phyloP scores from a whole-genome alignment of 441 rosid species.

The Iberis amara region DNA sequence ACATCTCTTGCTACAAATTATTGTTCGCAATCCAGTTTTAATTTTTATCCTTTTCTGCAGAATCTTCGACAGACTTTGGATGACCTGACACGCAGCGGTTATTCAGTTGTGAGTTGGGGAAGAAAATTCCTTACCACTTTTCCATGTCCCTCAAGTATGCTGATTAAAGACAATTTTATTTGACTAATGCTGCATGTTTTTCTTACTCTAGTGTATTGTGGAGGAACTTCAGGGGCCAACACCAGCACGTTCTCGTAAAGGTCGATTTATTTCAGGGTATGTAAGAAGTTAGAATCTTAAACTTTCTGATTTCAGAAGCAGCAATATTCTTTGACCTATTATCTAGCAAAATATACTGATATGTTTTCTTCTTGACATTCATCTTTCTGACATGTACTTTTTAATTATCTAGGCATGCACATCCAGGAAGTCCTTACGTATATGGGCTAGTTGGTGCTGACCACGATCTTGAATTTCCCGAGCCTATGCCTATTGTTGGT shows the following conservation, averaged over 20 bases:
- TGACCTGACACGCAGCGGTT: constrained; percentile 84
- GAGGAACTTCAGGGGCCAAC: constrained; percentile 97
- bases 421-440: constrained; percentile 98
- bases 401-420: constrained; percentile 81
- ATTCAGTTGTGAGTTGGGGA: constrained; percentile 73
- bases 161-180: neutral
- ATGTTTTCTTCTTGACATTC: neutral
- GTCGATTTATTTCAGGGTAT: constrained; percentile 97
- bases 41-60: constrained; percentile 44
- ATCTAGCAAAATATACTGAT: neutral
- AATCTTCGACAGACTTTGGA: constrained; percentile 98
- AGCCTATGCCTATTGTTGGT: constrained; percentile 98
- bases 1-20: constrained; percentile 8
- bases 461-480: constrained; percentile 98
- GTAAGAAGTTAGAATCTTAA: constrained; percentile 16
- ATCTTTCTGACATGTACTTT: constrained; percentile 39
- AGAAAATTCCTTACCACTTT: neutral
- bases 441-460: constrained; percentile 96
- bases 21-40: constrained; percentile 8
- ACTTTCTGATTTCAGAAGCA: neutral
- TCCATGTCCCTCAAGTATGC: neutral
- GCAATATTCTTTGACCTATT: neutral
- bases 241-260: constrained; percentile 92
- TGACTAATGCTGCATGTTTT: constrained; percentile 1
- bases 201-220: constrained; percentile 73